Evolutionary conservation across 345 rosid genomes (phyloP).

Genomic region (Eucalyptus sp.): DNA sequence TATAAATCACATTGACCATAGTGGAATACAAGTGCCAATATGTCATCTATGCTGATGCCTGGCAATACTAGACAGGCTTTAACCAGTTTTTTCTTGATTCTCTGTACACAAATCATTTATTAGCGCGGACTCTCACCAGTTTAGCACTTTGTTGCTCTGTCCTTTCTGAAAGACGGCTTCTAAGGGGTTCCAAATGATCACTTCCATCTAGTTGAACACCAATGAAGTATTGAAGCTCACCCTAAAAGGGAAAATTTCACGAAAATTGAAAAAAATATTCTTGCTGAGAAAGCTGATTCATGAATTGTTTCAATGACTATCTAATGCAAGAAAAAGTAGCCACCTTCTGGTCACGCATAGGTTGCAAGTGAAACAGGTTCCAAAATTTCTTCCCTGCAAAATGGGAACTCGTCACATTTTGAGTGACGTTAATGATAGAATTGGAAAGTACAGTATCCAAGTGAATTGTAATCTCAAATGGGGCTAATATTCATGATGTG

Average conservation of each 20-base stretch:
- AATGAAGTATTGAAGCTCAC: conserved; percentile 97
- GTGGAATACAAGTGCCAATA: neutral
- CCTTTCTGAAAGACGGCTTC: conserved; percentile 69
- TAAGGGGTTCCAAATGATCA: conserved; percentile 79
- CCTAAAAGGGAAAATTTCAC: conserved; percentile 20
- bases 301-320: neutral
- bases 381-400: conserved; percentile 93
- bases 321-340: neutral
- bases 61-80: neutral
- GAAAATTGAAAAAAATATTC: neutral
- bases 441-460: neutral
- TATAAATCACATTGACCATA: neutral
- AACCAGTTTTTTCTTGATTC: neutral
- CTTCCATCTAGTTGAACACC: conserved; percentile 99
- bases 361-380: conserved; percentile 98
- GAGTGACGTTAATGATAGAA: neutral
- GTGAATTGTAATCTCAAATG: neutral
- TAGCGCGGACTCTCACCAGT: conserved; percentile 24
- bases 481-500: neutral
- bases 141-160: conserved; percentile 68
- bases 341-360: conserved; percentile 95
- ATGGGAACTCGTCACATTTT: neutral
- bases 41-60: neutral
- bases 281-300: neutral
- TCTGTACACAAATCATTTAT: neutral